Evolutionary conservation across 768 basidiomycete species (phyloP), one percentile per base, ranked within the genome.

Genomic region (Termitomyces sp.): DNA sequence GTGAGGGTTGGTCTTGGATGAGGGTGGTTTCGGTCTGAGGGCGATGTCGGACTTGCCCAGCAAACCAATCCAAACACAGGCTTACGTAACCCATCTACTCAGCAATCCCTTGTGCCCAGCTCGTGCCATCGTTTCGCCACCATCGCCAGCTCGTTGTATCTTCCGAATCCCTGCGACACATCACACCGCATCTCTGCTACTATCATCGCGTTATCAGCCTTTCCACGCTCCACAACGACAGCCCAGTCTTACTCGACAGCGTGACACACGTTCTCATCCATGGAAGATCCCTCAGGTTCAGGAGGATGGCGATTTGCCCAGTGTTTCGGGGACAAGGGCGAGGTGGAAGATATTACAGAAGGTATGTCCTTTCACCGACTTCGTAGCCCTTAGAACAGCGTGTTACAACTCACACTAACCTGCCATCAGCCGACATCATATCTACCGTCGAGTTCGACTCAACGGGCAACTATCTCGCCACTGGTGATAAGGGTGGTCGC

Each of bases 371-470:
- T 57, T 52, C 56, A 57, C 54, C 36, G 49, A 47, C 60, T 55
- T 29, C 34, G 33, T 44, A 62, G 37, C 29, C 13, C 39, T 33
- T 29, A 13, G 52, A 39, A 51, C 18, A 34, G 18, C 44, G 41
- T 58, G 54, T 57, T 29, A 18, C 59, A 47, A 51, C 36, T 41
- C 22, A 46, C 58, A 59, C 63, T 34, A 63, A 66, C 57, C 68
- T 66, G 44, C 62, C 67, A 65, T 61, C 76, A 98, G 94, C 97
- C 80, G 97, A 99, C 82, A 98, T 99, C 81, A 99, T 99, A 75
- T 98, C 97, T 51, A 97, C 96, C 60, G 97, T 98, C 72, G 97
- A 99, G 79, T 99, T 98, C 70, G 97, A 98, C 75, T 96, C 97
- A 58, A 97, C 97, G 52, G 97, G 97, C 52, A 97, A 97, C 72